Base-by-base conservation (phyloP, 2,329 filamentous ascomycete species). In the Aspergillus novoparasiticus region DNA sequence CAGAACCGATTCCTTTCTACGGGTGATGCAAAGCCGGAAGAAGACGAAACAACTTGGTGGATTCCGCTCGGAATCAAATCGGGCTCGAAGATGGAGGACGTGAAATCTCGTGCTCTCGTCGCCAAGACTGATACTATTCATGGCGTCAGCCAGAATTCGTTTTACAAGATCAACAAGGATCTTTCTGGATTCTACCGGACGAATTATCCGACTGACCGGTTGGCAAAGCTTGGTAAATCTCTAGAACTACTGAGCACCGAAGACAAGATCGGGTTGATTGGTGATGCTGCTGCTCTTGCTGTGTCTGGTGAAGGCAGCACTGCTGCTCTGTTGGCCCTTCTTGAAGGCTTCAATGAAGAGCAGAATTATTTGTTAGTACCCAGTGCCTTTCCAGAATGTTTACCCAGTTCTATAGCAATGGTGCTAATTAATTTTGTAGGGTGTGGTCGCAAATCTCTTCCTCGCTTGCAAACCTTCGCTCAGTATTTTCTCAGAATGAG, bases 41-140 rank as follows among this genome's bases (percentile, higher is more conserved):
- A 99, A 69, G 94, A 99, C 73, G 84, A 90, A 72, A 97, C 94
- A 3, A 89, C 88, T 23, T 99, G 95, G 95, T 99, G 95, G 94
- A 87, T 98, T 64, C 95, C 95, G 19, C 85, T 99, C 36, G 91
- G 90, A 16, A 83, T 99, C 32, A 91, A 93, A 76, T 91, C 92
- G 59, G 92, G 92, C 72, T 81, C 85, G 43, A 85, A 89, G 26
- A 82, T 89, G 36, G 81, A 87, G 39, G 87, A 86, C 9, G 82
- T 90, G 59, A 83, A 89, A 62, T 82, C 86, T 23, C 83, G 89
- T 43, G 89, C 92, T 58, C 83, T 99, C 51, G 91, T 89, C 0
- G 82, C 85, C 61, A 97, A 92, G 80, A 85, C 91, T 70, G 89
- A 93, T 60, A 93, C 88, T 14, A 86, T 98, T 62, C 84, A 86